Percentiles rank a stretch among this genome's conserved stretches.
These are phyloP conservation scores for Didymella keratinophila DNA, from an alignment of 2,329 filamentous ascomycete species.

Conservation along the genomic window DNA sequence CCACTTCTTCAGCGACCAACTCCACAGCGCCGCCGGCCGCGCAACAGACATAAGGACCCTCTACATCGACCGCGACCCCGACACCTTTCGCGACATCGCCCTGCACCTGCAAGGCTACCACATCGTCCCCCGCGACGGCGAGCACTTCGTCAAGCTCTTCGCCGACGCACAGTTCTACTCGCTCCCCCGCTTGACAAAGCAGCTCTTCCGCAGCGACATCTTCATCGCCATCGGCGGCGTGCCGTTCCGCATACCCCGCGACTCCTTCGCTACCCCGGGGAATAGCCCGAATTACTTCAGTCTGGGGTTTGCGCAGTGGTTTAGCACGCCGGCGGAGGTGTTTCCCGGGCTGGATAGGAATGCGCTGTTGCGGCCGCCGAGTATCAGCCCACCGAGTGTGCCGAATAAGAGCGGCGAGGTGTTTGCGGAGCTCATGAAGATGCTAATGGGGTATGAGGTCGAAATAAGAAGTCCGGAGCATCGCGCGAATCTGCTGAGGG, in stretches of 20 bases:
- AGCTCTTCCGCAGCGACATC: slow-evolving; percentile 89
- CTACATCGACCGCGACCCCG: slow-evolving; percentile 93
- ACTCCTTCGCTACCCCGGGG: slow-evolving; percentile 83
- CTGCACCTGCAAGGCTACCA: slow-evolving; percentile 92
- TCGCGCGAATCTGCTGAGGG: slow-evolving; percentile 77
- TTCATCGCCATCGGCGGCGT: slow-evolving; percentile 88
- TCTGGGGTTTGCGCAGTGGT: slow-evolving; percentile 87
- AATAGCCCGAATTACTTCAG: slow-evolving; percentile 97
- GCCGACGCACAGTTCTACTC: slow-evolving; percentile 96
- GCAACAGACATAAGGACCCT: slow-evolving; percentile 74
- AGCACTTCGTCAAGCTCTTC: slow-evolving; percentile 90
- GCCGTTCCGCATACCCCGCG: slow-evolving; percentile 88
- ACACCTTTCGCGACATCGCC: slow-evolving; percentile 87
- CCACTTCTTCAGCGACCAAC: slow-evolving; percentile 86
- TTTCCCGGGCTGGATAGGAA: slow-evolving; percentile 86
- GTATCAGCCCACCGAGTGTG: slow-evolving; percentile 82
- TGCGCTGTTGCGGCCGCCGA: slow-evolving; percentile 82
- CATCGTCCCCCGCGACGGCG: slow-evolving; percentile 79
- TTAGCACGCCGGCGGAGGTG: slow-evolving; percentile 77
- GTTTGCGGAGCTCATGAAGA: slow-evolving; percentile 81
- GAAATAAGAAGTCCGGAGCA: slow-evolving; percentile 79
- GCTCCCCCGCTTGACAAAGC: slow-evolving; percentile 85
- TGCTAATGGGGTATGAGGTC: slow-evolving; percentile 84
- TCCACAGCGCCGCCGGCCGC: slow-evolving; percentile 69
- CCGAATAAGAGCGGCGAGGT: slow-evolving; percentile 82